A percentile compares a stretch with the other conserved stretches of the same genome.
Conservation (phyloP, 306 rosid genomes). For the Malus fusca region DNA sequence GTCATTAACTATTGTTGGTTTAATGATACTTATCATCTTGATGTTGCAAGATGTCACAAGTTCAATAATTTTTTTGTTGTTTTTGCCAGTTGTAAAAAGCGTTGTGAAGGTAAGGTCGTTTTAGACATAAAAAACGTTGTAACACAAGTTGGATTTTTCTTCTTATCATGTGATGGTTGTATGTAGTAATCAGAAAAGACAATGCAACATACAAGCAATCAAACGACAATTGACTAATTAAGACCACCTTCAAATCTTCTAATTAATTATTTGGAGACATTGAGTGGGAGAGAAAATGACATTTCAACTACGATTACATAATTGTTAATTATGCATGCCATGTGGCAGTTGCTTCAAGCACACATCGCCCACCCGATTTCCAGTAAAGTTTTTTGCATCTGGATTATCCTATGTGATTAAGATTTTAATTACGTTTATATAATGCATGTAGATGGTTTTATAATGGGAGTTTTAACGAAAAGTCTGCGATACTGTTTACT, state of each 20-base stretch:
- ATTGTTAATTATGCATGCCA: neutral
- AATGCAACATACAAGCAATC: neutral
- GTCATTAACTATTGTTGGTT: too few species aligned
- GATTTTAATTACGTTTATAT: neutral
- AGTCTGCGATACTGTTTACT: fast-evolving
- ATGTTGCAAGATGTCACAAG: too few species aligned
- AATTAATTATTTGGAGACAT: neutral
- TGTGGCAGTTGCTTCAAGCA: neutral
- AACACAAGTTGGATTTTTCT: too few species aligned
- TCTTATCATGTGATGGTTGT: neutral
- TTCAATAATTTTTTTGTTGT: too few species aligned
- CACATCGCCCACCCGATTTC: neutral
- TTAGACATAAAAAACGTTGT: too few species aligned
- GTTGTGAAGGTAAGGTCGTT: too few species aligned
- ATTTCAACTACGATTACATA: neutral
- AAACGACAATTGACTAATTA: conserved; percentile 10
- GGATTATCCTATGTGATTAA: neutral
- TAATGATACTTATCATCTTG: too few species aligned
- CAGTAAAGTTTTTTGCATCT: neutral
- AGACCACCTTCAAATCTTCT: conserved; percentile 12
- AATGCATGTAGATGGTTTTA: conserved; percentile 5
- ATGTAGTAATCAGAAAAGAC: neutral
- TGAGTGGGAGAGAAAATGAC: conserved; percentile 22
- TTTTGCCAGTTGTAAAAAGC: too few species aligned
- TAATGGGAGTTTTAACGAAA: too few species aligned